Conservation (phyloP, 805 yeast genomes). For the Candida qinlingensis region DNA sequence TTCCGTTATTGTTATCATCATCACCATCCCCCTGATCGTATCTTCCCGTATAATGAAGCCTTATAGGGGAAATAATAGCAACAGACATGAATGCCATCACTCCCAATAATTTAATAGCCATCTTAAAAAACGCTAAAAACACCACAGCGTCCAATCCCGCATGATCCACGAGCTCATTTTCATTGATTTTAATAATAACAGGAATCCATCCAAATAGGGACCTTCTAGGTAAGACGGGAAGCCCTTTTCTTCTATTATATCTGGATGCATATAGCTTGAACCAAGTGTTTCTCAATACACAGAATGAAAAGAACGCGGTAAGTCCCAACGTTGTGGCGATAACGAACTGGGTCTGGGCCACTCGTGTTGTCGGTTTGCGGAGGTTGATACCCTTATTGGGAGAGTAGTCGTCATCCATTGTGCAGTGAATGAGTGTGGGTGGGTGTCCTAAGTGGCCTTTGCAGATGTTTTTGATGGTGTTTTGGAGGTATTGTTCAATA, state of each 20-base stretch:
- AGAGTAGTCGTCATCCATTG: constrained; percentile 1
- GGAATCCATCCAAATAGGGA: constrained; percentile 81
- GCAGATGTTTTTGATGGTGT: background rate
- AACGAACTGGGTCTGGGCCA: constrained; percentile 71
- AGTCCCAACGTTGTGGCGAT: constrained; percentile 67
- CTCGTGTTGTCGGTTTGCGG: constrained; percentile 33
- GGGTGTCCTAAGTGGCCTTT: background rate
- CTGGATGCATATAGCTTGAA: constrained; percentile 86
- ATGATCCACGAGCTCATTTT: constrained; percentile 72
- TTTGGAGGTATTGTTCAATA: too few relatives aligned
- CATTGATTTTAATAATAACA: constrained; percentile 57
- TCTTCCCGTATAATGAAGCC: constrained; percentile 78
- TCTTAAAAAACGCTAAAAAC: constrained; percentile 82
- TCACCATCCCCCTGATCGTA: constrained; percentile 54
- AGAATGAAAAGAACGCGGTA: constrained; percentile 62
- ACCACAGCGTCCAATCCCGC: constrained; percentile 96
- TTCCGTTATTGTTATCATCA: background rate
- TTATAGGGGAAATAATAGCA: constrained; percentile 73
- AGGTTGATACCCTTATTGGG: constrained; percentile 15
- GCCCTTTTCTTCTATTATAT: constrained; percentile 37
- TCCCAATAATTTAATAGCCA: constrained; percentile 68
- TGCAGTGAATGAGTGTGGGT: background rate
- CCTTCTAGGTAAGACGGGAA: constrained; percentile 53
- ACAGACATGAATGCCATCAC: constrained; percentile 66
- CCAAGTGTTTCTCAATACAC: constrained; percentile 64